Evolutionary conservation across 345 rosid species (phyloP), one percentile per base, ranked within the genome.

Genomic region (Adansonia digitata): DNA sequence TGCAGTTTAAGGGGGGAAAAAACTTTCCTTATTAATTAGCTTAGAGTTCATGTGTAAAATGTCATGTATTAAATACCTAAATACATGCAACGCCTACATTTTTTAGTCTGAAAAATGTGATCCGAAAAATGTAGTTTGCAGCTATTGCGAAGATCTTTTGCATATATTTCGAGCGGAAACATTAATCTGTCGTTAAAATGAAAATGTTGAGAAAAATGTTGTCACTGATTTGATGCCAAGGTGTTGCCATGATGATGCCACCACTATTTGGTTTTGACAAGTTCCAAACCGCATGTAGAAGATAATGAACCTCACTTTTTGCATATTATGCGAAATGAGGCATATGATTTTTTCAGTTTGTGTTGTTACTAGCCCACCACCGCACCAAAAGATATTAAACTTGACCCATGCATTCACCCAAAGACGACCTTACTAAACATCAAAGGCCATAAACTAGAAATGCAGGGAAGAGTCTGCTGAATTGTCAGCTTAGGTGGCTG

Each of bases 191-290:
- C 60, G 14, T 55, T 7, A 39, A 60, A 12, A 5, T 60, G 10
- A 14, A 60, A 26, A 29, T 31, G 20, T 60, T 26, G 8, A 26
- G 31, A 57, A 24, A 57, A 24, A 26, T 57, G n/a, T n/a, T n/a
- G n/a, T n/a, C n/a, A n/a, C n/a, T n/a, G n/a, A n/a, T n/a, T n/a
- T n/a, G n/a, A n/a, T n/a, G n/a, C n/a, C n/a, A n/a, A n/a, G n/a
- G n/a, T n/a, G n/a, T n/a, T n/a, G n/a, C 49, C 69, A 35, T 63
- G 69, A 37, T 63, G 69, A n/a, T 26, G 72, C 57, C 57, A 27
- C 26, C 22, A 46, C 15, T 15, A 17, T 27, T 29, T 46, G 72
- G 39, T 37, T 27, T 29, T 46, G 56, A 40, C 53, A 27, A 48
- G 72, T 7, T 69, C 51, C 9, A 20, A 22, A 37, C 29, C 71